Conservation (phyloP, 2,329 filamentous ascomycete species). For the Aspergillus fischeri region DNA sequence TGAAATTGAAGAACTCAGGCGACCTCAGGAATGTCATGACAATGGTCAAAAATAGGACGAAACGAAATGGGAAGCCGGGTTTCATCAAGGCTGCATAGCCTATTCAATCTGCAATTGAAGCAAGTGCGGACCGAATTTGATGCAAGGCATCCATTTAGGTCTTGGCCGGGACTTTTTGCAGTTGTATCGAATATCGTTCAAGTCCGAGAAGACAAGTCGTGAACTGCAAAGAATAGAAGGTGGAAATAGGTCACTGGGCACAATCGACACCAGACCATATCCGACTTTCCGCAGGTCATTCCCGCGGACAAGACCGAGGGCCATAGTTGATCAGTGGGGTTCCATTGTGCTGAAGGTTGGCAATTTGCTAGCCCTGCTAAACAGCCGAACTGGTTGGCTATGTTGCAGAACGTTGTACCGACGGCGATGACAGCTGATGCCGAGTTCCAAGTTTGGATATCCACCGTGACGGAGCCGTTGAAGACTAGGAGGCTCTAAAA, state of each 20-base stretch:
- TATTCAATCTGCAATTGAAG: neutral
- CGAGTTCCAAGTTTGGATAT: neutral
- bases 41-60: neutral
- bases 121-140: neutral
- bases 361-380: neutral
- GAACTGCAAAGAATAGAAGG: neutral
- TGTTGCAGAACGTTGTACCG: neutral
- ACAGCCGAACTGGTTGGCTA: neutral
- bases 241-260: neutral
- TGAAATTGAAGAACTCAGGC: slow-evolving; percentile 1
- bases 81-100: neutral
- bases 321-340: slow-evolving; percentile 13
- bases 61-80: neutral
- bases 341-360: slow-evolving; percentile 5
- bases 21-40: neutral
- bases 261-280: slow-evolving; percentile 5
- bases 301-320: slow-evolving; percentile 12
- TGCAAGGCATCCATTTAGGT: slow-evolving; percentile 7
- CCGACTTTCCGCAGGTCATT: slow-evolving; percentile 6
- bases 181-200: neutral
- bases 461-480: neutral
- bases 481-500: neutral
- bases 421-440: neutral
- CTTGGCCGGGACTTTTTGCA: neutral
- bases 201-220: neutral